Base-by-base conservation (phyloP, 768 basidiomycete genomes). In the Postia placenta region DNA sequence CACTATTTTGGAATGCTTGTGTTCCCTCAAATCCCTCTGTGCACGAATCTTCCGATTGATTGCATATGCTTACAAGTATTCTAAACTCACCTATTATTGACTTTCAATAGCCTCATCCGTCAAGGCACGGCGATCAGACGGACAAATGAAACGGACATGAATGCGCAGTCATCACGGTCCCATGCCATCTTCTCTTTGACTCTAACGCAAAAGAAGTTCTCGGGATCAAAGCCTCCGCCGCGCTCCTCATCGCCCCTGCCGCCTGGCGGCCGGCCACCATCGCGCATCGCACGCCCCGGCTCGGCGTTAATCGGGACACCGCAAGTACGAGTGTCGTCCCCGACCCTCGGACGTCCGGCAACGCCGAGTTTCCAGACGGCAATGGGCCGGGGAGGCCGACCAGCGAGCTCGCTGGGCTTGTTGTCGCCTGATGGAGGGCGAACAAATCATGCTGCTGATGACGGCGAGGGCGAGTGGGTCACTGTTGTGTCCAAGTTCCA, bases 121-220 rank as follows among this genome's bases (percentile, higher is more conserved):
- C 83, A 89, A 56, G 96, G 96, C 17, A 87, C 92, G 6, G 79
- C 89, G 14, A 87, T 95, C 37, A 79, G 96, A 25, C 83, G 94
- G 48, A 98, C 96, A 9, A 94, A 95, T 54, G 91, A 94, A 66
- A 99, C 96, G 26, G 91, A 92, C 62, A 97, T 98, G 95, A 99
- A 99, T 65, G 92, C 95, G 22, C 92, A 96, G 65, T 93, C 90
- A 1, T 97, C 95, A 35, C 87, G 96, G 50, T 96, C 92, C 24
- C 96, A 99, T 77, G 96, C 96, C 54, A 98, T 99, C 67, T 98
- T 99, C 69, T 97, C 95, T 33, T 74, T 99, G 45, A 96, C 92
- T 11, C 73, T 99, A 47, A 89, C 83, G 3, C 95, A 97, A 69
- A 91, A 87, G 73, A 92, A 86, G 65, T 91, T 72, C 62, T 74